Conservation (phyloP, 2,329 filamentous ascomycete genomes). For the Onygenales sp. region DNA sequence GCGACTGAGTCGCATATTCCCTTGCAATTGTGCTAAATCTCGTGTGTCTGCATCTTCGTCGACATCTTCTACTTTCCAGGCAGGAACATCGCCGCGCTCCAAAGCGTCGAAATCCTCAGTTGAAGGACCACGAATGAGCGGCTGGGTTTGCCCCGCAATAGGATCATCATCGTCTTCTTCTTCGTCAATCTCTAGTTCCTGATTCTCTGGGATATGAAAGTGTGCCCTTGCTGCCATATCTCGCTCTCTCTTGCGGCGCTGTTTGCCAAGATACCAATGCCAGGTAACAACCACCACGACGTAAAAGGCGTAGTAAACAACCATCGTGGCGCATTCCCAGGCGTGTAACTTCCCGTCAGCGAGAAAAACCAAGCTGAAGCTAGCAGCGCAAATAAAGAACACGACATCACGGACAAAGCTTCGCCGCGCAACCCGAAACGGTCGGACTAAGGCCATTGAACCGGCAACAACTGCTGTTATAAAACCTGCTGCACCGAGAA, state of each 20-base stretch:
- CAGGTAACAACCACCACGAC: constrained; percentile 79
- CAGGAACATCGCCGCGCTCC: constrained; percentile 42
- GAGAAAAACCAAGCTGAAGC: constrained; percentile 79
- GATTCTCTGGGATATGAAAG: constrained; percentile 52
- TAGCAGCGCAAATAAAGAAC: constrained; percentile 82
- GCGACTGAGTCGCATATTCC: constrained; percentile 82
- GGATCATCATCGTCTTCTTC: constrained; percentile 47
- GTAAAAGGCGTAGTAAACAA: constrained; percentile 83
- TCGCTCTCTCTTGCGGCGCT: constrained; percentile 51
- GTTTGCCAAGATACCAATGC: constrained; percentile 74
- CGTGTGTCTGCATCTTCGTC: constrained; percentile 47
- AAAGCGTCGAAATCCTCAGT: constrained; percentile 55
- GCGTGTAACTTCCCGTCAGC: constrained; percentile 72
- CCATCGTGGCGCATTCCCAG: constrained; percentile 89
- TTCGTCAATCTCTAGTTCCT: constrained; percentile 49
- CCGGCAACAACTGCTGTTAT: constrained; percentile 94
- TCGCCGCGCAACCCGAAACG: constrained; percentile 81
- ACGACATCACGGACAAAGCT: constrained; percentile 86
- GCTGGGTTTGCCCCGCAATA: constrained; percentile 28
- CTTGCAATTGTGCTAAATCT: constrained; percentile 71
- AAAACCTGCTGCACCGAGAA: constrained; percentile 90
- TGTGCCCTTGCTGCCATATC: constrained; percentile 67
- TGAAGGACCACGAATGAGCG: constrained; percentile 39
- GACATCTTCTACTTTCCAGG: constrained; percentile 45
- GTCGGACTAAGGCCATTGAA: constrained; percentile 92